Evolutionary conservation across 306 rosid genomes (phyloP), one percentile per base, ranked within the genome.

Genomic region (Trifolium pratense): DNA sequence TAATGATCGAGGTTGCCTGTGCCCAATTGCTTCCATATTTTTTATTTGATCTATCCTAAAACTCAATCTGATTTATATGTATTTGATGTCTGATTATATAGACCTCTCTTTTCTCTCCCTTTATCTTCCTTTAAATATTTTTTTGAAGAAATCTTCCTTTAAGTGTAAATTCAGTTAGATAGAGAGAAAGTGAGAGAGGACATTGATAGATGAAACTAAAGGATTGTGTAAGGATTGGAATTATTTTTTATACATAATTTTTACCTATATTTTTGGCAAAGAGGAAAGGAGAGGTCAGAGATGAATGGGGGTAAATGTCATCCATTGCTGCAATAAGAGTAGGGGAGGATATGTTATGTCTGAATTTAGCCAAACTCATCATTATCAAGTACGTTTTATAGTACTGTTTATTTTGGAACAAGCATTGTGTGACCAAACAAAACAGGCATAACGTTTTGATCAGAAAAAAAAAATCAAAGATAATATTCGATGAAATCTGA

Each of bases 141-240:
- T n/a, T n/a, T n/a, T n/a, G n/a, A n/a, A n/a, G n/a, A n/a, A n/a
- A 40, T 62, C 31, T 75, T 9, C 56, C 45, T 49, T 36, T n/a
- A 18, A 60, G 3, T 29, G 20, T 59, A 17, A 62, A 15, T 46
- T 2, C 49, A 29, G 67, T 18, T 34, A 2, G 70, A 49, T 39
- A 63, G 75, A 66, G 74, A 73, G 70, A 48, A 68, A 55, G 79
- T 11, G 58, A 51, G 81, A 81, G 79, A 57, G 67, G 61, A 31
- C 1, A 48, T 58, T 67, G 59, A 39, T 60, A 74, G 23, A 37
- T 67, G 59, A 51, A 74, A 58, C 56, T 46, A 43, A 46, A 12
- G 53, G 13, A 37, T 21, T 15, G 18, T 9, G 52, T 26, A 78
- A 39, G 1, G 62, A 26, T 9, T 57, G 56, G 10, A 70, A 70